phyloP scores from a whole-genome alignment of 805 yeast species.

The Hyphopichia homilentoma region DNA sequence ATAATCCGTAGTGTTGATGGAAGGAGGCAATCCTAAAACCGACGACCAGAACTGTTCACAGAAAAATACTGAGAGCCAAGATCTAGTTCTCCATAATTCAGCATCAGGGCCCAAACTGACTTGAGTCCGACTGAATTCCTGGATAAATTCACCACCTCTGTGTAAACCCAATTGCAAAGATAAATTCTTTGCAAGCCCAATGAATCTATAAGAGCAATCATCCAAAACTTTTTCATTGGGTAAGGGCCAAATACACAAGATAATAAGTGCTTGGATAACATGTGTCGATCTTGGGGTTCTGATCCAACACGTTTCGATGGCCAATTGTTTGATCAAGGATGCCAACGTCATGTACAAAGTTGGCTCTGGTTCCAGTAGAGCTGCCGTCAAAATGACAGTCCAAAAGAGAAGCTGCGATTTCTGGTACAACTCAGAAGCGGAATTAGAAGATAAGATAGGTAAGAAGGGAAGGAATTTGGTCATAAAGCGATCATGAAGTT shows the following conservation, averaged over 20 bases:
- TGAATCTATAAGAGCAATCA: slow-evolving; percentile 85
- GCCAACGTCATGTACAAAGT: slow-evolving; percentile 71
- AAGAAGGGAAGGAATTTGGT: slow-evolving; percentile 66
- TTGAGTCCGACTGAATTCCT: slow-evolving; percentile 87
- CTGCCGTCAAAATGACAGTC: slow-evolving; percentile 86
- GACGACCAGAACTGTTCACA: slow-evolving; percentile 91
- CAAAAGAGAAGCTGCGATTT: slow-evolving; percentile 85
- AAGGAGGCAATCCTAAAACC: slow-evolving; percentile 81
- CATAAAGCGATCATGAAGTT: slow-evolving; percentile 68
- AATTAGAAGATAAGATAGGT: slow-evolving; percentile 70
- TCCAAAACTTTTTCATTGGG: slow-evolving; percentile 91
- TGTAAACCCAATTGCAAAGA: slow-evolving; percentile 87
- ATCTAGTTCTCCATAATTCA: slow-evolving; percentile 89
- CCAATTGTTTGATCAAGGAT: slow-evolving; percentile 76
- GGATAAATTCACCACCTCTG: slow-evolving; percentile 80
- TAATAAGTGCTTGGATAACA: slow-evolving; percentile 82
- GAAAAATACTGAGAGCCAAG: slow-evolving; percentile 87
- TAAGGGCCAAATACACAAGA: slow-evolving; percentile 87
- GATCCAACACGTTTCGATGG: slow-evolving; percentile 90
- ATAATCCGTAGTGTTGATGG: slow-evolving; percentile 74
- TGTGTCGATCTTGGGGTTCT: slow-evolving; percentile 92
- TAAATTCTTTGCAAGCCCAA: slow-evolving; percentile 79
- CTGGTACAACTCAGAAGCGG: slow-evolving; percentile 72
- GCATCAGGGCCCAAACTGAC: slow-evolving; percentile 81
- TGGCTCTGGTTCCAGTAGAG: slow-evolving; percentile 85